Conservation (phyloP, 768 basidiomycete genomes). For the Lactarius deliciosus region DNA sequence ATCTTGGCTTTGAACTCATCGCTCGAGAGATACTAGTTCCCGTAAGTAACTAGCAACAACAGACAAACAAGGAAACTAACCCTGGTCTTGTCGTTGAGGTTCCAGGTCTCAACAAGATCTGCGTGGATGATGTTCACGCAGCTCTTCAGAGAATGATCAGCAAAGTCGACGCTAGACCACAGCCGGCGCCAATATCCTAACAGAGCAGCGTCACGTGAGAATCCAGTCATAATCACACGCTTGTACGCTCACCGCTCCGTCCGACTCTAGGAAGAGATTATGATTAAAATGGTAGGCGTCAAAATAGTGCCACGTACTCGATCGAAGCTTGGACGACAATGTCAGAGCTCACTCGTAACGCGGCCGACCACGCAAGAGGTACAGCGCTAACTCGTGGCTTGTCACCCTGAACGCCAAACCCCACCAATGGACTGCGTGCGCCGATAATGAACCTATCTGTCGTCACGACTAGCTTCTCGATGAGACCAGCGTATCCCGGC, state of each 20-base stretch:
- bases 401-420: not conserved
- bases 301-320: not conserved
- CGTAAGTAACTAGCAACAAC: not conserved
- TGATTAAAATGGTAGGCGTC: not conserved
- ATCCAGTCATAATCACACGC: not conserved
- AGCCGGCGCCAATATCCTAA: constrained; percentile 17
- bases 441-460: not conserved
- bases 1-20: constrained; percentile 6
- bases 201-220: not conserved
- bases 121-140: constrained; percentile 14
- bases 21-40: constrained; percentile 5
- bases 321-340: constrained; percentile 7
- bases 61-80: not conserved
- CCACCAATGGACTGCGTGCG: not conserved
- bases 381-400: not conserved
- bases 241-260: constrained; percentile 2
- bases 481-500: not conserved
- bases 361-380: constrained; percentile 5
- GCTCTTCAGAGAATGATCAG: not conserved
- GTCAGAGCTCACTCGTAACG: constrained; percentile 1
- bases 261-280: not conserved
- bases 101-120: constrained; percentile 16
- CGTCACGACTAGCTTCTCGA: not conserved
- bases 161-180: constrained; percentile 7
- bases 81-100: not conserved